Base-by-base conservation (phyloP, 192 early-diverging fungal genomes). In the Chytriomyces sp. region DNA sequence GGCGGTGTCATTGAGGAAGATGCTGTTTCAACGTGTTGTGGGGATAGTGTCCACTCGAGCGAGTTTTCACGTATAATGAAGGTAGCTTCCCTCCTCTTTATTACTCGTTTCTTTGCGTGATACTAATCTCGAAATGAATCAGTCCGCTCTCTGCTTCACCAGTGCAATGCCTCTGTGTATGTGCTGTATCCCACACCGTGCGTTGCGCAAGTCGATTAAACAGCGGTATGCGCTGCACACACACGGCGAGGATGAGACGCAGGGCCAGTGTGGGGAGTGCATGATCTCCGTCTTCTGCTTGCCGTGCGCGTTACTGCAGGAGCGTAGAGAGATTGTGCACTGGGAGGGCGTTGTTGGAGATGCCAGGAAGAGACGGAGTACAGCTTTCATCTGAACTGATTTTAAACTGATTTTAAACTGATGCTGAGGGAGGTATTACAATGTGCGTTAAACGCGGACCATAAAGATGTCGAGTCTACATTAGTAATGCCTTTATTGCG, bases 311-410 rank as follows among this genome's bases (percentile, higher is more conserved):
- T 28, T 71, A 2, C 20, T 71, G n/a, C 69, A 71, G 28, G 69
- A 71, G 35, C 69, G 69, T 9, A n/a, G 69, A 43, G 69, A 71
- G 69, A 71, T 71, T 71, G 24, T 59, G 24, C 69, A 71, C 57
- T 71, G 69, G 69, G 69, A 71, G 20, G 50, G 69, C 8, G 69
- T 71, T 26, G 69, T 71, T 47, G 10, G 57, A 5, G 69, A 60
- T 60, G 69, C 69, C 7, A 18, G 53, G 18, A 71, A 71, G 69
- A 50, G 69, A 43, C 16, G 69, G 50, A 57, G 53, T 20, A n/a
- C 53, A 5, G 35, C 35, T 35, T 35, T 35, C 35, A 35, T 35
- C 35, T 35, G 4, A 35, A 2, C 35, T 35, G 35, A 35, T 4
- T 35, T 1, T 35, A 35, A 35, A 2, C 35, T 35, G 35, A 35